Evolutionary conservation across 805 yeast species (phyloP).

Genomic region (Kazachstania taianensis): DNA sequence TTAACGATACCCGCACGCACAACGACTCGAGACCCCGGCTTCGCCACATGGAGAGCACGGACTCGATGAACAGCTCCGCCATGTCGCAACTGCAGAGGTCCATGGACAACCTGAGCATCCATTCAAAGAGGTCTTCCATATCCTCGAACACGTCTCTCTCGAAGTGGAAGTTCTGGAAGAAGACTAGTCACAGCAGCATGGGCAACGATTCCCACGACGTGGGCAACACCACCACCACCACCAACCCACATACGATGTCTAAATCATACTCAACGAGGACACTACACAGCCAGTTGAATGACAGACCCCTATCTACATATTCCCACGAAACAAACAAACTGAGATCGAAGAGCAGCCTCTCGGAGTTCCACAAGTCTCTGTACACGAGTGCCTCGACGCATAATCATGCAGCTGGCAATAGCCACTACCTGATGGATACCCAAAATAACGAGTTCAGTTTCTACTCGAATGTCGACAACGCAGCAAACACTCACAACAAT

Average conservation of each 20-base stretch:
- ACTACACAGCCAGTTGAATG: slow-evolving; percentile 1
- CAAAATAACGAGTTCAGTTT: slow-evolving; percentile 2
- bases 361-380: slow-evolving; percentile 19
- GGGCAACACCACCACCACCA: slow-evolving; percentile 1
- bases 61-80: neutral
- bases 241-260: neutral
- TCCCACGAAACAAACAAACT: slow-evolving; percentile 5
- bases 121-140: slow-evolving; percentile 11
- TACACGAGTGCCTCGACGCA: slow-evolving; percentile 1
- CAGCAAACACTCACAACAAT: neutral
- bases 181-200: too few relatives aligned
- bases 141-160: slow-evolving; percentile 10
- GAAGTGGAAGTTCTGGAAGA: slow-evolving; percentile 31
- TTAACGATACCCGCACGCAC: neutral
- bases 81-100: slow-evolving; percentile 1
- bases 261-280: slow-evolving; percentile 2
- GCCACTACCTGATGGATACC: too few relatives aligned
- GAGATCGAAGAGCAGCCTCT: slow-evolving; percentile 14
- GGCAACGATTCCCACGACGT: neutral
- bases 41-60: neutral
- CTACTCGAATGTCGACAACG: neutral
- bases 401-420: neutral
- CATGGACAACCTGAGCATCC: slow-evolving; percentile 5
- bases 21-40: neutral
- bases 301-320: slow-evolving; percentile 2